Conservation (phyloP, 2,329 filamentous ascomycete genomes). For the Aspergillus japonicus region DNA sequence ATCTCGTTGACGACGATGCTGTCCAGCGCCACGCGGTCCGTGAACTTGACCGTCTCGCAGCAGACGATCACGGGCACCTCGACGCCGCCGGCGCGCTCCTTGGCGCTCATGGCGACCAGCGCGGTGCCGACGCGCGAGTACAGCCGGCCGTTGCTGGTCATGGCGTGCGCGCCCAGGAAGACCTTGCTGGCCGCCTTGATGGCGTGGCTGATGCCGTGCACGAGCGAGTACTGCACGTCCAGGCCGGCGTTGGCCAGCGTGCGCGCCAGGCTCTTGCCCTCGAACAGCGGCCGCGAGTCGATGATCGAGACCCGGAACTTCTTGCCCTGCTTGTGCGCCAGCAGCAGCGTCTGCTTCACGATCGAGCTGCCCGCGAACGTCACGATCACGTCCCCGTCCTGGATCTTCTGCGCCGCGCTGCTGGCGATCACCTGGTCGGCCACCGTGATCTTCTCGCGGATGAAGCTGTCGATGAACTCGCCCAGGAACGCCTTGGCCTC, state of each 20-base stretch:
- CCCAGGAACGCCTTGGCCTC: constrained; percentile 78
- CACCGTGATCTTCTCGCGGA: constrained; percentile 83
- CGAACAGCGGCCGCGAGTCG: constrained; percentile 70
- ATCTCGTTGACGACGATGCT: constrained; percentile 94
- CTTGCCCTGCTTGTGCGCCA: constrained; percentile 68
- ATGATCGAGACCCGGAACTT: constrained; percentile 81
- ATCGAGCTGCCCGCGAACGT: constrained; percentile 85
- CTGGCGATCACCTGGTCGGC: constrained; percentile 83
- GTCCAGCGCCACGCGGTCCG: constrained; percentile 83
- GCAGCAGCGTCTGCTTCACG: constrained; percentile 76
- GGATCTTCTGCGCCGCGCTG: constrained; percentile 72
- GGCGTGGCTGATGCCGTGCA: constrained; percentile 73
- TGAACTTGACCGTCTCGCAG: constrained; percentile 94
- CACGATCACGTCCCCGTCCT: constrained; percentile 75
- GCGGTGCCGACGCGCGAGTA: constrained; percentile 87
- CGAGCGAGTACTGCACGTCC: constrained; percentile 75
- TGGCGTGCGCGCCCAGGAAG: constrained; percentile 84
- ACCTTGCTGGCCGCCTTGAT: constrained; percentile 71
- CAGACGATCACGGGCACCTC: constrained; percentile 82
- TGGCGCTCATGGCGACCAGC: constrained; percentile 79
- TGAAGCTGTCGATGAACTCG: constrained; percentile 81
- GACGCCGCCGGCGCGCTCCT: constrained; percentile 54
- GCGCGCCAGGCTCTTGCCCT: constrained; percentile 70
- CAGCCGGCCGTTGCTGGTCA: constrained; percentile 91
- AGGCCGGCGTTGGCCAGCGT: constrained; percentile 68